Conservation (phyloP, 2,329 filamentous ascomycete genomes). For the Colletotrichum musicola region DNA sequence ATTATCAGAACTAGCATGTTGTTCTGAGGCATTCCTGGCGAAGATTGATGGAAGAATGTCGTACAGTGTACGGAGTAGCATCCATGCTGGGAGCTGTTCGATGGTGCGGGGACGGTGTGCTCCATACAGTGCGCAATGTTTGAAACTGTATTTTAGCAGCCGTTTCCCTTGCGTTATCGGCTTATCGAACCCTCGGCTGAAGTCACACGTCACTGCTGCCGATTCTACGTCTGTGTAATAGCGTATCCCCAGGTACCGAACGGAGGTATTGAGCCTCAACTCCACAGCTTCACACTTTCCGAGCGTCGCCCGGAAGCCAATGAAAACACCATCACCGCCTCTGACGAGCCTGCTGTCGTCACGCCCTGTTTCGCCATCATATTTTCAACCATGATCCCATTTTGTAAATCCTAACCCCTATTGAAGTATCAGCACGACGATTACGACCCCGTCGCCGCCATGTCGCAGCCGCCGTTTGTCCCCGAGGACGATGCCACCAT, state of each 20-base stretch:
- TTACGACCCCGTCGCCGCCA: conserved; percentile 10
- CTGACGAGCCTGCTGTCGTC: background rate
- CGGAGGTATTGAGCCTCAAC: conserved; percentile 20
- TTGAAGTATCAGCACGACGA: background rate
- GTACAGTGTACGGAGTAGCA: background rate
- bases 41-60: too few species aligned
- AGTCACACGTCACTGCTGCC: conserved; percentile 35
- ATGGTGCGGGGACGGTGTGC: conserved; percentile 34
- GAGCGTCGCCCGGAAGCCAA: conserved; percentile 11
- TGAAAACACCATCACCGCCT: conserved; percentile 10
- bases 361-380: background rate
- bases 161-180: conserved; percentile 33
- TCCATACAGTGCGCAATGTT: background rate
- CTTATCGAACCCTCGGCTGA: conserved; percentile 36
- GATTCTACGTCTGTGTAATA: conserved; percentile 6
- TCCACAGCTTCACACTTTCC: conserved; percentile 14
- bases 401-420: background rate
- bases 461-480: conserved; percentile 28
- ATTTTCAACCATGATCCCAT: conserved; percentile 16
- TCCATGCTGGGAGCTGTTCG: background rate
- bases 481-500: conserved; percentile 24
- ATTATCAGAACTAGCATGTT: background rate
- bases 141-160: conserved; percentile 20
- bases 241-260: background rate
- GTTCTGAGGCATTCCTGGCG: too few species aligned